A percentile compares a stretch with the other conserved stretches of the same genome.
These are phyloP conservation scores for Penicillium griseofulvum DNA, from an alignment of 2,329 filamentous ascomycete genomes.

Conservation along the genomic window DNA sequence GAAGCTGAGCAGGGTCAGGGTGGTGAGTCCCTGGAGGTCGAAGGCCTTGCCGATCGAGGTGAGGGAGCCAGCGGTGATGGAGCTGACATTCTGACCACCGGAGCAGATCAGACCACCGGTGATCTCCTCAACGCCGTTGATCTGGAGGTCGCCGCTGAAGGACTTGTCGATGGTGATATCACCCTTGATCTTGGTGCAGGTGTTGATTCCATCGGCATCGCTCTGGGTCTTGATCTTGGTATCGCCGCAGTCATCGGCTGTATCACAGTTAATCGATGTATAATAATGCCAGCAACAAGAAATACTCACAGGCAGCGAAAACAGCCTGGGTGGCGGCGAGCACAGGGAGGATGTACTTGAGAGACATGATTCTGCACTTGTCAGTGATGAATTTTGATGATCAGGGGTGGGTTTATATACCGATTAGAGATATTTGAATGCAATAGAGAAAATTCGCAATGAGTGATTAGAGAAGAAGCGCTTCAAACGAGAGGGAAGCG, in stretches of 20 bases:
- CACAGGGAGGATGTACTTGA: slow-evolving; percentile 57
- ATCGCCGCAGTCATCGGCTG: slow-evolving; percentile 17
- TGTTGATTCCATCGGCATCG: slow-evolving; percentile 60
- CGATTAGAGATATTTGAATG: slow-evolving; percentile 25
- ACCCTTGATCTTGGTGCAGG: slow-evolving; percentile 68
- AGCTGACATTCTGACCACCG: slow-evolving; percentile 61
- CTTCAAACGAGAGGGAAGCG: slow-evolving; percentile 30
- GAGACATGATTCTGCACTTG: slow-evolving; percentile 44
- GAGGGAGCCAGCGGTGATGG: slow-evolving; percentile 62
- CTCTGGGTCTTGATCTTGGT: slow-evolving; percentile 57
- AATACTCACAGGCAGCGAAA: slow-evolving; percentile 45
- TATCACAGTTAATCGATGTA: background rate
- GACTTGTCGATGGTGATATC: slow-evolving; percentile 62
- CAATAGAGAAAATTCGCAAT: slow-evolving; percentile 19
- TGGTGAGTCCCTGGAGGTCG: slow-evolving; percentile 64
- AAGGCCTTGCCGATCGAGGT: slow-evolving; percentile 67
- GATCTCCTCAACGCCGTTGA: slow-evolving; percentile 63
- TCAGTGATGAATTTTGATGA: slow-evolving; percentile 3
- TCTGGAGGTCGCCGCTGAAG: slow-evolving; percentile 57
- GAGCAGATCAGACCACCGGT: slow-evolving; percentile 53
- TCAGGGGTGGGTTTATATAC: slow-evolving; percentile 16
- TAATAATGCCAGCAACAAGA: background rate
- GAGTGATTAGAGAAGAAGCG: slow-evolving; percentile 11
- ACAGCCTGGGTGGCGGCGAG: slow-evolving; percentile 54
- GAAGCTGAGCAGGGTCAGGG: slow-evolving; percentile 68